Base-by-base conservation (phyloP, 495 filamentous ascomycete species). In the Sordaria brevicollis region DNA sequence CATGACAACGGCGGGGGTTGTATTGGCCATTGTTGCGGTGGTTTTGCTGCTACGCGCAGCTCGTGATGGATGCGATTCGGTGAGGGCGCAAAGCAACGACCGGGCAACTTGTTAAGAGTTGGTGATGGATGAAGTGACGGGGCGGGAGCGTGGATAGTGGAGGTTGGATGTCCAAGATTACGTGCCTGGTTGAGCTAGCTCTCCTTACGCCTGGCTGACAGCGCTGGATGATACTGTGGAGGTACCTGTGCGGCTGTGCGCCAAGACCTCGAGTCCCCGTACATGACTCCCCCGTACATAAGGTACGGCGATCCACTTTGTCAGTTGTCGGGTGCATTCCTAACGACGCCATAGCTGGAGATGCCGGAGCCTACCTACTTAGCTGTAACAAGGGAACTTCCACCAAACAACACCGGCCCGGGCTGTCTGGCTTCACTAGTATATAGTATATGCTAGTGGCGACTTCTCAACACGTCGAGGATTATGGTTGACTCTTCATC, bases 1-100 rank as follows among this genome's bases (percentile, higher is more conserved):
- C 93, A 99, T 99, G 92, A 99, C 95, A 97, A 99, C 96, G 91
- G 95, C 95, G 73, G 95, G 95, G 78, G 95, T 98, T 90, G 97
- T 93, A 84, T 89, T 89, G 74, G 95, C 92, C 95, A 99, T 99
- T 77, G 76, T 77, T 74, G 76, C 73, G 68, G 67, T 70, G 31
- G 25, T 71, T 19, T 21, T 68, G 74, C 69, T 71, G 71, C 72
- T 69, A 71, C 73, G 72, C 68, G 70, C 74, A 76, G 75, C 74
- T 69, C 65, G 65, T 49, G 39, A 72, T 68, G 37, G 69, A 68
- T 70, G 37, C 69, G 68, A 33, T 66, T 65, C 67, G 65, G 43
- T 71, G 65, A 69, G 78, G 77, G 74, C 65, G 25, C 15, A 71
- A 37, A 66, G 71, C 67, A 67, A 39, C 62, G 66, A 66, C 35